Percentiles rank a stretch among this genome's conserved stretches.
Evolutionary conservation across 108 stramenopile species (phyloP).

Genomic region (Skeletonema menzelii): DNA sequence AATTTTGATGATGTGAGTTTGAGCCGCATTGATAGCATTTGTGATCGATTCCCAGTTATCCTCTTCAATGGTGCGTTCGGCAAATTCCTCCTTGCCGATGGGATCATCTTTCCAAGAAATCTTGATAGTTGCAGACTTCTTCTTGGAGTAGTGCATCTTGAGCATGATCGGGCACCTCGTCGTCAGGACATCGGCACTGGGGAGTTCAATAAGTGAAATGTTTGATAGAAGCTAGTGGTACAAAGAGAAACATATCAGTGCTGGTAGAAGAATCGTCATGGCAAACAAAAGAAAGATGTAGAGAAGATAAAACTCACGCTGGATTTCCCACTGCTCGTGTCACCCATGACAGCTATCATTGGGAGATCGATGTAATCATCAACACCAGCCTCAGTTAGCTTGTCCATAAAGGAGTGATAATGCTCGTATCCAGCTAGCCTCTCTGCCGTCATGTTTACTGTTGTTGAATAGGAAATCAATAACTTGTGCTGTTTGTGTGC

Average conservation of each 20-base stretch:
- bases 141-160: slow-evolving; percentile 18
- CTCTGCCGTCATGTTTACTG: not conserved
- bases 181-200: slow-evolving; percentile 13
- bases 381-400: slow-evolving; percentile 17
- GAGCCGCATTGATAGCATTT: slow-evolving; percentile 47
- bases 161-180: slow-evolving; percentile 22
- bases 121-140: slow-evolving; percentile 34
- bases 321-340: slow-evolving; percentile 35
- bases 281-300: not conserved
- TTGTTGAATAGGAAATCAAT: not conserved
- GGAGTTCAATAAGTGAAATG: slow-evolving; percentile 15
- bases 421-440: slow-evolving; percentile 22
- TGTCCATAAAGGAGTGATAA: slow-evolving; percentile 32
- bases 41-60: slow-evolving; percentile 24
- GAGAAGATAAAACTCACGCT: not conserved
- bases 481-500: not conserved
- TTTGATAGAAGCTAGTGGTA: slow-evolving; percentile 10
- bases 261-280: not conserved
- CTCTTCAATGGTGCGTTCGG: slow-evolving; percentile 32
- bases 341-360: slow-evolving; percentile 51
- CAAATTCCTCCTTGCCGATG: slow-evolving; percentile 14
- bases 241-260: not conserved
- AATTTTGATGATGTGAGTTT: slow-evolving; percentile 54
- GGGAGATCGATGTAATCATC: slow-evolving; percentile 39
- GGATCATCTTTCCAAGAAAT: slow-evolving; percentile 46